phyloP scores from a whole-genome alignment of 1,139 yeast genomes.

The Diutina catenulata region DNA sequence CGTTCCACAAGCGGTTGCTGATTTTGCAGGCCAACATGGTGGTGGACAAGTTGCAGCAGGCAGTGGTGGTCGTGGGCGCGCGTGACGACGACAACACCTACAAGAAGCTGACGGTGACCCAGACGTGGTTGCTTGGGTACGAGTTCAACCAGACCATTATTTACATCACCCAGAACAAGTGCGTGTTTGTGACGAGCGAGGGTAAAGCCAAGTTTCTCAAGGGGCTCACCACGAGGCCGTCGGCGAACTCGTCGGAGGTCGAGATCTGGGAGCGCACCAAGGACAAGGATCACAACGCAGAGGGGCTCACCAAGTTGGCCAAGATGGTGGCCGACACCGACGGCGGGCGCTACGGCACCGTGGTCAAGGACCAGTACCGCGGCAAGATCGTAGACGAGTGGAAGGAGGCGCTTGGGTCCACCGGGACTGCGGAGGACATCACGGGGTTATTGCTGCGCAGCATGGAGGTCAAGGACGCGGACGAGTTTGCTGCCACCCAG shows the following conservation, averaged over 20 bases:
- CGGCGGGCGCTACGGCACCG: slow-evolving; percentile 40
- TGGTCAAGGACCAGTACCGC: slow-evolving; percentile 62
- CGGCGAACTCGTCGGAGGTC: slow-evolving; percentile 32
- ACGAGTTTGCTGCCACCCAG: slow-evolving; percentile 54
- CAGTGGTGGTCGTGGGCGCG: slow-evolving; percentile 10
- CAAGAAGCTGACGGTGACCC: slow-evolving; percentile 78
- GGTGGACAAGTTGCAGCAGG: slow-evolving; percentile 26
- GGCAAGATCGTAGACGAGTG: slow-evolving; percentile 82
- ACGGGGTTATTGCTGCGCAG: slow-evolving; percentile 38
- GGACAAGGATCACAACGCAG: slow-evolving; percentile 65
- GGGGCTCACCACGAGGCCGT: slow-evolving; percentile 32
- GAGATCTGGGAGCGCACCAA: slow-evolving; percentile 72
- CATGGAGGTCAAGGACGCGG: slow-evolving; percentile 71
- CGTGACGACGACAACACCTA: slow-evolving; percentile 47
- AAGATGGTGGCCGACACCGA: slow-evolving; percentile 30
- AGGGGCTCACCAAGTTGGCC: slow-evolving; percentile 50
- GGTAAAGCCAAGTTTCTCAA: slow-evolving; percentile 79
- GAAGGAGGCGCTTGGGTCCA: slow-evolving; percentile 44
- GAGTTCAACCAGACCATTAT: slow-evolving; percentile 89
- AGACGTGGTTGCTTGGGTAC: slow-evolving; percentile 88
- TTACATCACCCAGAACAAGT: slow-evolving; percentile 48
- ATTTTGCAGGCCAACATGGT: slow-evolving; percentile 28
- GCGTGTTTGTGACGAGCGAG: slow-evolving; percentile 64
- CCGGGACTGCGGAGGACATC: slow-evolving; percentile 41
- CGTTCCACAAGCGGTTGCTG: slow-evolving; percentile 31